Evolutionary conservation across 169 alveolate genomes (phyloP).

Genomic region (Plasmodium vinckei): DNA sequence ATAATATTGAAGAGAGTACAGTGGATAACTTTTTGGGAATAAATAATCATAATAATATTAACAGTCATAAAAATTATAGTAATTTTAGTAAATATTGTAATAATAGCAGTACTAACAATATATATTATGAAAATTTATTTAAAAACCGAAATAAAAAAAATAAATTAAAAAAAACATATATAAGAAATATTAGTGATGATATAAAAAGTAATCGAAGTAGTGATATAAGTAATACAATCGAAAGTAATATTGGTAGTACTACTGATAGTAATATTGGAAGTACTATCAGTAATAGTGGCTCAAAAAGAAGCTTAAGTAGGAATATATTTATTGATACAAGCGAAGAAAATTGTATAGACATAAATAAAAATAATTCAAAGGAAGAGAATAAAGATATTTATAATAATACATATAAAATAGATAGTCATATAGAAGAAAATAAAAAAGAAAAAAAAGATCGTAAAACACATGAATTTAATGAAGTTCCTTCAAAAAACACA

Average conservation of each 20-base stretch:
- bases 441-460: conserved; percentile 4
- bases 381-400: too few species aligned
- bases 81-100: neutral
- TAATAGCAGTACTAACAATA: conserved; percentile 2
- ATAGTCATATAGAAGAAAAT: conserved; percentile 4
- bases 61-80: neutral
- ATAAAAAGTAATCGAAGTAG: conserved; percentile 12
- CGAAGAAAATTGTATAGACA: too few species aligned
- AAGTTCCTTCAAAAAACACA: conserved; percentile 6
- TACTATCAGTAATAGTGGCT: neutral
- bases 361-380: too few species aligned
- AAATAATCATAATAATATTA: neutral
- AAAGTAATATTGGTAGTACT: too few species aligned
- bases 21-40: neutral
- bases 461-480: neutral
- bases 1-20: neutral
- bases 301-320: too few species aligned
- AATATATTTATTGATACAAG: too few species aligned
- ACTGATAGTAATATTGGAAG: conserved; percentile 20
- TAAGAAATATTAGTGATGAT: neutral
- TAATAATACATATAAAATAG: conserved; percentile 9
- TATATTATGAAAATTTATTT: neutral
- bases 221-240: neutral
- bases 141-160: neutral
- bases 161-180: neutral